phyloP scores from a whole-genome alignment of 371 early-diverging fungal species.

The Mucor irregularis region DNA sequence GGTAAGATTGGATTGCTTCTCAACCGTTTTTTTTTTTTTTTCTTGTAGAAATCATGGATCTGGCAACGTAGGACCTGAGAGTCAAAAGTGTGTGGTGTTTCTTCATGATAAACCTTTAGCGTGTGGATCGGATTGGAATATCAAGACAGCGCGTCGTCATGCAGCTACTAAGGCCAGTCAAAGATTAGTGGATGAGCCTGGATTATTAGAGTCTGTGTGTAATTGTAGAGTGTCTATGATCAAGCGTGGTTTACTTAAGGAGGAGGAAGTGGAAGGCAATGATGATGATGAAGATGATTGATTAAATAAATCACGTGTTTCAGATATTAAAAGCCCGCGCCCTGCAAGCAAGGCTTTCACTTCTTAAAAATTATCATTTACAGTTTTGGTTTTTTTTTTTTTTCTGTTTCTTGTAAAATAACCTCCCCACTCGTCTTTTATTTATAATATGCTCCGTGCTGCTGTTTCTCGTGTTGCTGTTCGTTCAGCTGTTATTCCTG shows the following conservation, averaged over 20 bases:
- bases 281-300: background rate
- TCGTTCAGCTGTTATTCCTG: conserved; percentile 30
- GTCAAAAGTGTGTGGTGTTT: conserved; percentile 53
- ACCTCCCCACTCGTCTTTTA: conserved; percentile 37
- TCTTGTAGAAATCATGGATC: conserved; percentile 42
- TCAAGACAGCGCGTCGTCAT: conserved; percentile 51
- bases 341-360: too few species aligned
- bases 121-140: conserved; percentile 43
- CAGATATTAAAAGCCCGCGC: conserved; percentile 10
- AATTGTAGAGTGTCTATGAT: conserved; percentile 29
- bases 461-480: conserved; percentile 43
- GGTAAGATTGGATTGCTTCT: too few species aligned
- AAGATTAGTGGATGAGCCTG: conserved; percentile 42
- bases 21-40: background rate
- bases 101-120: conserved; percentile 48
- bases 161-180: conserved; percentile 45
- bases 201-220: conserved; percentile 32
- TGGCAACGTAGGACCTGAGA: conserved; percentile 24
- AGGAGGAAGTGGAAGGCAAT: conserved; percentile 5
- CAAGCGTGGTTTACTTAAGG: conserved; percentile 8
- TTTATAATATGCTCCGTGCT: conserved; percentile 51
- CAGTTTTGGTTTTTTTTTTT: conserved; percentile 15
- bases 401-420: conserved; percentile 20
- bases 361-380: background rate
- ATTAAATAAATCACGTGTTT: conserved; percentile 11